Conservation (phyloP, 495 filamentous ascomycete species). For the Articulospora tetracladia region DNA sequence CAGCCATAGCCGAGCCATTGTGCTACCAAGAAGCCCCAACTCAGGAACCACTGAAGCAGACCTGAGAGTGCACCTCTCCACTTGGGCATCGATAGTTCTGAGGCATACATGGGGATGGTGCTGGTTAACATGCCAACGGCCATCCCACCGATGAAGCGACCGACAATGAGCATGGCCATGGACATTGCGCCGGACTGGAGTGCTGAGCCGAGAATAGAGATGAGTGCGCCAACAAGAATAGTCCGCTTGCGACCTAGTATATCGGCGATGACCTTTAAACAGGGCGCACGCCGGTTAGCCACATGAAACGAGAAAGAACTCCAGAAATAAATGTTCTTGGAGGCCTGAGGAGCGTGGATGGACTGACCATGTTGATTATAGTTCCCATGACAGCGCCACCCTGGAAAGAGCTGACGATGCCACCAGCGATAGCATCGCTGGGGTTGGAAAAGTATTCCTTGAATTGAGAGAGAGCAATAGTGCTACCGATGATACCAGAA, state of each 20-base stretch:
- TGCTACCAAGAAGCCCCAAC: slow-evolving; percentile 15
- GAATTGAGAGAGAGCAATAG: slow-evolving; percentile 18
- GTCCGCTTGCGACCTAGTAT: slow-evolving; percentile 14
- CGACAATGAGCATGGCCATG: slow-evolving; percentile 23
- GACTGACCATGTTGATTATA: background rate
- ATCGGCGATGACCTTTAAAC: slow-evolving; percentile 13
- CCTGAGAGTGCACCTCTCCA: slow-evolving; percentile 15
- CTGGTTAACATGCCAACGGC: slow-evolving; percentile 31
- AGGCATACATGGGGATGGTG: slow-evolving; percentile 38
- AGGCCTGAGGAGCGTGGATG: background rate
- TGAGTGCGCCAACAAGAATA: slow-evolving; percentile 12
- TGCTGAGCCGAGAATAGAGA: slow-evolving; percentile 17
- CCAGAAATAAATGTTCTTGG: too few relatives aligned
- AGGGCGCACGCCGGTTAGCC: slow-evolving; percentile 9
- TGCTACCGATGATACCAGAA: slow-evolving; percentile 17
- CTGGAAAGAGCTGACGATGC: slow-evolving; percentile 15
- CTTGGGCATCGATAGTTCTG: slow-evolving; percentile 11
- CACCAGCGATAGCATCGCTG: slow-evolving; percentile 3
- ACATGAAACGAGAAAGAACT: background rate
- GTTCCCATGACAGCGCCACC: slow-evolving; percentile 6
- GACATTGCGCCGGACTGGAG: slow-evolving; percentile 16
- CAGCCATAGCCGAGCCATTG: slow-evolving; percentile 23
- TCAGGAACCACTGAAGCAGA: slow-evolving; percentile 16
- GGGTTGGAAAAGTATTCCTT: slow-evolving; percentile 11
- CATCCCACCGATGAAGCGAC: slow-evolving; percentile 45